Conservation (phyloP, 2,329 filamentous ascomycete species). For the Exophiala oligosperma region DNA sequence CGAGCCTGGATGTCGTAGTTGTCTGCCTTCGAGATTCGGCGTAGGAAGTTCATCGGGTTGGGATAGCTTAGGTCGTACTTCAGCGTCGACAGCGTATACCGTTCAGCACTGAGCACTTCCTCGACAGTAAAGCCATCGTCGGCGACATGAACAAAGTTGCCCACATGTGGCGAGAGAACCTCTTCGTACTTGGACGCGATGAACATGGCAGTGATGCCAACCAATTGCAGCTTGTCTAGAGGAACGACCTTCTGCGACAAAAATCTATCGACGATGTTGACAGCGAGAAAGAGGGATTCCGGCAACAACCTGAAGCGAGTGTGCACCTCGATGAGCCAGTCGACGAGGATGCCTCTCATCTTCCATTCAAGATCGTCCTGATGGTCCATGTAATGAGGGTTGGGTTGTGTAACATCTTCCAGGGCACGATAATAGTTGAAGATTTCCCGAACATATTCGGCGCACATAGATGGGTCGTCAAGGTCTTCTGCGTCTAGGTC, state of each 20-base stretch:
- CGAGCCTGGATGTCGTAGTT: conserved; percentile 98
- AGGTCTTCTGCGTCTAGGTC: conserved; percentile 83
- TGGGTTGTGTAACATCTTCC: conserved; percentile 77
- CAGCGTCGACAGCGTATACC: conserved; percentile 85
- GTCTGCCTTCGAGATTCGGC: conserved; percentile 97
- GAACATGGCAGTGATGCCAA: conserved; percentile 98
- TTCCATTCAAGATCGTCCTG: conserved; percentile 98
- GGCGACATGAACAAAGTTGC: conserved; percentile 95
- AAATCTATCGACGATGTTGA: conserved; percentile 99
- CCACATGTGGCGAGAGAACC: conserved; percentile 92
- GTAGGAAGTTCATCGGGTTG: conserved; percentile 99
- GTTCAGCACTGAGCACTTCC: conserved; percentile 95
- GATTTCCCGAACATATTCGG: conserved; percentile 95
- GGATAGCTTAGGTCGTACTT: conserved; percentile 98
- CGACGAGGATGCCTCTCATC: conserved; percentile 93
- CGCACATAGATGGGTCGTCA: conserved; percentile 95
- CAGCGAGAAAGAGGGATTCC: conserved; percentile 92
- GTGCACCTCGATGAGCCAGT: conserved; percentile 98
- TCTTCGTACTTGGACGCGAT: conserved; percentile 99
- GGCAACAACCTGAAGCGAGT: conserved; percentile 93
- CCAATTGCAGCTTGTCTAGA: conserved; percentile 91
- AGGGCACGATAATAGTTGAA: conserved; percentile 92
- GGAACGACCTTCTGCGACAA: conserved; percentile 93
- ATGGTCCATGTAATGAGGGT: conserved; percentile 91
- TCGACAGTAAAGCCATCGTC: conserved; percentile 94